Conservation (phyloP, 192 early-diverging fungal species). For the Gaertneriomyces semiglobifer region DNA sequence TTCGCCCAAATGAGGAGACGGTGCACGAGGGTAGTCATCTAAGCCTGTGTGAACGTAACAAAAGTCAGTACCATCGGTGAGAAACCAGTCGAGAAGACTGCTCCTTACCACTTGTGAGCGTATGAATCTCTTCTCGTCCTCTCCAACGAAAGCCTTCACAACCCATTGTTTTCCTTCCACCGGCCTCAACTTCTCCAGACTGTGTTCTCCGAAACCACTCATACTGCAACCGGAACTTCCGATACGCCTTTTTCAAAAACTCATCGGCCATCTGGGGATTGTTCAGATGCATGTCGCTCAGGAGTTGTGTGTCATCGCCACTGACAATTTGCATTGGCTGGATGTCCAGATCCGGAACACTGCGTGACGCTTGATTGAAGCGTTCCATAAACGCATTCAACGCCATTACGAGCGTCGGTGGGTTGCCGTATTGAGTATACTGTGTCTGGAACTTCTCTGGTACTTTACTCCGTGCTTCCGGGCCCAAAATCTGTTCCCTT, state of each 20-base stretch:
- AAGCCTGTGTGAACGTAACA: conserved; percentile 45
- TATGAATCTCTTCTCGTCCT: conserved; percentile 78
- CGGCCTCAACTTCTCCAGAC: conserved; percentile 57
- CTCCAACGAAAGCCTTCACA: conserved; percentile 86
- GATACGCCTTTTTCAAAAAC: conserved; percentile 53
- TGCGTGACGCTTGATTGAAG: background rate
- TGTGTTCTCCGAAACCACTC: conserved; percentile 80
- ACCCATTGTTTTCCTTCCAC: conserved; percentile 39
- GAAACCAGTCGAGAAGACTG: background rate
- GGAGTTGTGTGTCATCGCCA: background rate
- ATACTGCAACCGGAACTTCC: conserved; percentile 64
- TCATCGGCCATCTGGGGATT: background rate
- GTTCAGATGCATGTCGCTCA: background rate
- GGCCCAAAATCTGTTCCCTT: conserved; percentile 89
- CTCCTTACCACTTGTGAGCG: conserved; percentile 70
- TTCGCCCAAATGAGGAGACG: conserved; percentile 67
- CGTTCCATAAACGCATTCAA: conserved; percentile 67
- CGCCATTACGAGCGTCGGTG: conserved; percentile 77
- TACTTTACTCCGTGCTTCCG: conserved; percentile 83
- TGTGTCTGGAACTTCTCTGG: conserved; percentile 89
- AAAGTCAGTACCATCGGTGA: background rate
- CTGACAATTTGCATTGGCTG: too few relatives aligned
- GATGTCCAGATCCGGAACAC: background rate
- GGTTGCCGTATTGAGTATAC: conserved; percentile 88
- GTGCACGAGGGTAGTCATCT: conserved; percentile 90